Evolutionary conservation across 2,329 filamentous ascomycete species (phyloP).

Genomic region (Dactylellina cionopaga): DNA sequence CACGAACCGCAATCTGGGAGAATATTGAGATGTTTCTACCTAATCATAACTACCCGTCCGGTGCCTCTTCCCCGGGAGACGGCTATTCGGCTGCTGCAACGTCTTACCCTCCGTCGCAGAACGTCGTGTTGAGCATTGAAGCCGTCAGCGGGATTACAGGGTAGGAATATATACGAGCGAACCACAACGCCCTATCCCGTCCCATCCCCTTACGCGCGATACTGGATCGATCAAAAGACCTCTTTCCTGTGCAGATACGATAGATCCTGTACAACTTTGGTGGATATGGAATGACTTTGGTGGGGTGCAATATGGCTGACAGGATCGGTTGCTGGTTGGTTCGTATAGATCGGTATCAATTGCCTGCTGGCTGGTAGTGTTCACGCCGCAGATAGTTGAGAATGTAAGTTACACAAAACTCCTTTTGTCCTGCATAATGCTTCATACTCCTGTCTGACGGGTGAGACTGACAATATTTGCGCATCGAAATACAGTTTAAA

Average conservation of each 20-base stretch:
- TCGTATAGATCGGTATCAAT: slow-evolving; percentile 84
- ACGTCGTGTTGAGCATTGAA: slow-evolving; percentile 35
- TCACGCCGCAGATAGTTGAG: slow-evolving; percentile 94
- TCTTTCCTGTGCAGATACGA: too few relatives aligned
- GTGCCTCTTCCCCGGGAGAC: neutral
- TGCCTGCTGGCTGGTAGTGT: slow-evolving; percentile 97
- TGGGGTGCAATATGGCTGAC: slow-evolving; percentile 26
- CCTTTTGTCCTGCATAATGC: neutral
- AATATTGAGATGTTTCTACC: slow-evolving; percentile 7
- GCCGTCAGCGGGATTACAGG: slow-evolving; percentile 51
- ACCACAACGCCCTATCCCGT: neutral
- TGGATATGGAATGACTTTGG: slow-evolving; percentile 7
- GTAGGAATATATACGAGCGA: slow-evolving; percentile 34
- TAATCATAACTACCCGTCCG: neutral
- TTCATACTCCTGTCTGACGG: neutral
- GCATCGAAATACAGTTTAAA: slow-evolving; percentile 67
- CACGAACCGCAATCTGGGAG: too few relatives aligned
- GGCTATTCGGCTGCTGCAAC: slow-evolving; percentile 8
- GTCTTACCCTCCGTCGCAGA: slow-evolving; percentile 22
- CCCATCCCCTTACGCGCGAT: too few relatives aligned
- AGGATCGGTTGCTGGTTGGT: slow-evolving; percentile 5
- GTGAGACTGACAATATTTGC: neutral
- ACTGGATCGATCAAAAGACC: too few relatives aligned
- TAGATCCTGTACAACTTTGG: too few relatives aligned
- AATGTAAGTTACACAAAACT: slow-evolving; percentile 64